Evolutionary conservation across 768 basidiomycete genomes (phyloP), one percentile per base, ranked within the genome.

Genomic region (Boletus speciosus): DNA sequence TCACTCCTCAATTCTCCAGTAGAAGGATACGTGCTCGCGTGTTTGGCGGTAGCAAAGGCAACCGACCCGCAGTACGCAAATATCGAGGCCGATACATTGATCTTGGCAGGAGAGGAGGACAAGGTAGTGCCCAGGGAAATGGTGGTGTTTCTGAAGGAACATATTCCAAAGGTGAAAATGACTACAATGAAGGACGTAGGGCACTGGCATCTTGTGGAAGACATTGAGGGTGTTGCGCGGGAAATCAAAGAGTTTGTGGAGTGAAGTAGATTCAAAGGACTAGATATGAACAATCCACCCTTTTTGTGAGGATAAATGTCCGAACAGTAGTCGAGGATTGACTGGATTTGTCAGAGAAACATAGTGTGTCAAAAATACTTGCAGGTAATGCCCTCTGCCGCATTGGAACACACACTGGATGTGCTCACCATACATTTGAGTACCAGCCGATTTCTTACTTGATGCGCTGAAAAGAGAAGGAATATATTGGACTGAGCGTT

Each of bases 201-300:
- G 15, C 51, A 39, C 31, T 52, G 38, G 50, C 50, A 59, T 29
- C 23, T 53, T 11, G 47, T 45, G 36, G 51, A 59, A 25, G 56
- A 59, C 15, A 35, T 53, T 5, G 37, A 53, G 15, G 51, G 43
- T 4, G 53, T 56, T 29, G 53, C 34, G 21, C 14, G 34, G 11
- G 54, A 21, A 21, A 42, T 55, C 46, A 56, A 42, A 12, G 11
- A 31, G 8, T 52, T 51, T 35, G 41, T 51, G 21, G 32, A 34
- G 10, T 34, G n/a, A 53, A 53, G 8, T 4, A 21, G 6, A 35
- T 47, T 27, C 5, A 19, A 38, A 37, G 23, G n/a, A n/a, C 5
- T 25, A 29, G 25, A 23, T 8, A 47, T 23, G 32, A 27, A 48
- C 9, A 11, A n/a, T n/a, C n/a, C 11, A 19, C 19, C n/a, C 27